Conservation (phyloP, 495 filamentous ascomycete genomes). For the Venustampulla echinocandica region DNA sequence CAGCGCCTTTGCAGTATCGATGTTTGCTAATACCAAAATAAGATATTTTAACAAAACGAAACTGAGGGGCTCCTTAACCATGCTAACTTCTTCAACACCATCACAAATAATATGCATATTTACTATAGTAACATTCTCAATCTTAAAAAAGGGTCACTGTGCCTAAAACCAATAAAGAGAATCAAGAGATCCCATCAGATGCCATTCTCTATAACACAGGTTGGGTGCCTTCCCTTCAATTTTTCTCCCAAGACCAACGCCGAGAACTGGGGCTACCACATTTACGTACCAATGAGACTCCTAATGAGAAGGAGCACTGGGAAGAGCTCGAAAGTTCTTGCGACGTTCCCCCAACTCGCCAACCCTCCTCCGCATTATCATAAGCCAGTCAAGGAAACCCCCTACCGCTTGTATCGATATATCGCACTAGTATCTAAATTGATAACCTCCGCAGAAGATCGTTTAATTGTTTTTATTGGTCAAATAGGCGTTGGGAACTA, state of each 20-base stretch:
- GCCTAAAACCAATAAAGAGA: slow-evolving; percentile 21
- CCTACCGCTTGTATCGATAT: slow-evolving; percentile 32
- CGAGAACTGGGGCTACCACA: slow-evolving; percentile 25
- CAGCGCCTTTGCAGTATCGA: background rate
- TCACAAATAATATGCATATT: slow-evolving; percentile 32
- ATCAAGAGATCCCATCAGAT: slow-evolving; percentile 22
- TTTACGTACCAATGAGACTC: no score
- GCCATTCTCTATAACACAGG: slow-evolving; percentile 14
- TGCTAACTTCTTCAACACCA: slow-evolving; percentile 31
- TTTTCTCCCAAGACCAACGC: slow-evolving; percentile 14
- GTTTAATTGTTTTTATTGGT: slow-evolving; percentile 36
- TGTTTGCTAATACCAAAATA: slow-evolving; percentile 9
- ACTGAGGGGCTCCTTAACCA: slow-evolving; percentile 28
- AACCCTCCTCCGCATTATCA: slow-evolving; percentile 27
- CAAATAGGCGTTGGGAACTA: slow-evolving; percentile 26
- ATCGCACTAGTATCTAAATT: slow-evolving; percentile 26
- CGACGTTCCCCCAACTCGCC: slow-evolving; percentile 29
- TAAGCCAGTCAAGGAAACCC: slow-evolving; percentile 21
- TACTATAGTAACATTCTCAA: slow-evolving; percentile 25
- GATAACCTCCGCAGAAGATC: slow-evolving; percentile 15
- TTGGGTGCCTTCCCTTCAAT: slow-evolving; percentile 25
- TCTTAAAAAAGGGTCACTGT: slow-evolving; percentile 16
- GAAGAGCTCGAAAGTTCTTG: slow-evolving; percentile 29
- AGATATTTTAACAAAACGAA: slow-evolving; percentile 34
- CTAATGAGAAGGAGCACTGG: no score